Conservation (phyloP, 1,284 basidiomycete genomes). For the Cryptococcus jaspeensis region DNA sequence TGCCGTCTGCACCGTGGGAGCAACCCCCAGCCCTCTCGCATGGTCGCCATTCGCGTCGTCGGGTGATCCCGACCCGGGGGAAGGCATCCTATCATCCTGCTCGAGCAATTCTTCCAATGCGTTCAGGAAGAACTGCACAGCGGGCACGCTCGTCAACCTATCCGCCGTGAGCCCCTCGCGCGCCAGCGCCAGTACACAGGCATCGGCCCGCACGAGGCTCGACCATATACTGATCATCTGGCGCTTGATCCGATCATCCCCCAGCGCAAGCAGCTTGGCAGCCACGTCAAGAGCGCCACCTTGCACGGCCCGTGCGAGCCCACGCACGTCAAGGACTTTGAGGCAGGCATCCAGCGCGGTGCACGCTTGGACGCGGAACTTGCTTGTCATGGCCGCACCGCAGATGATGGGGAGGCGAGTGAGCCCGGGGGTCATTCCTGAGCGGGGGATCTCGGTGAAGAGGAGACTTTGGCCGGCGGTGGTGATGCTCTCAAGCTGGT, state of each 20-base stretch:
- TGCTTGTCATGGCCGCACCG: constrained; percentile 20
- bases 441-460: constrained; percentile 4
- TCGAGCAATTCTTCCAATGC: constrained; percentile 23
- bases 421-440: constrained; percentile 16
- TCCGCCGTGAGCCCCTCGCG: constrained; percentile 14
- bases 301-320: constrained; percentile 28
- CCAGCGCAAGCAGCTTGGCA: constrained; percentile 20
- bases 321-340: constrained; percentile 19
- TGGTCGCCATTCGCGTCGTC: background rate
- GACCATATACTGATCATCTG: constrained; percentile 38
- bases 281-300: constrained; percentile 37
- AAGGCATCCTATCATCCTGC: background rate
- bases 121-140: constrained; percentile 31
- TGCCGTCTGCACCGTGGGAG: constrained; percentile 23
- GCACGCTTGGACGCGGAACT: constrained; percentile 25
- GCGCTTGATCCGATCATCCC: constrained; percentile 17
- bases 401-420: constrained; percentile 38
- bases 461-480: constrained; percentile 12
- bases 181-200: constrained; percentile 18
- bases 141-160: constrained; percentile 12
- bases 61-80: background rate
- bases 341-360: constrained; percentile 31
- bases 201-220: constrained; percentile 27
- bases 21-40: background rate
- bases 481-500: constrained; percentile 38